Percentiles rank a stretch among this genome's conserved stretches.
Evolutionary conservation across 78 protist genomes (phyloP).

Genomic region (Guillardia theta): DNA sequence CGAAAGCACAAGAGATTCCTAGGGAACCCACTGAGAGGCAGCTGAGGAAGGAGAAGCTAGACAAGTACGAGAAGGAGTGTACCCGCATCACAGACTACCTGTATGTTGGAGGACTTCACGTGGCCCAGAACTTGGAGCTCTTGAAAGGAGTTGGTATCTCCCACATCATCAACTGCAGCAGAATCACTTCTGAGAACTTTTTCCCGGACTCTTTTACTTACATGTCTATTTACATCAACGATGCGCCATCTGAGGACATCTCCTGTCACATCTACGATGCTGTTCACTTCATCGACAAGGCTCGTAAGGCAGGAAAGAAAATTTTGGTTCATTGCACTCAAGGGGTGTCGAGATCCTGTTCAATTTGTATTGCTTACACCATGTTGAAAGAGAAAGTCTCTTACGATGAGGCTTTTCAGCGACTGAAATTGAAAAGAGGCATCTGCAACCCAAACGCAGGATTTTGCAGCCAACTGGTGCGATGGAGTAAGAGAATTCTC

Average conservation of each 20-base stretch:
- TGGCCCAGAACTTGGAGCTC: not conserved
- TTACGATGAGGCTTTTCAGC: not conserved
- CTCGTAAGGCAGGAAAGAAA: not conserved
- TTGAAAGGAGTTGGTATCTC: not conserved
- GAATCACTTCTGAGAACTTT: not conserved
- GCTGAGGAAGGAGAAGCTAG: constrained; percentile 29
- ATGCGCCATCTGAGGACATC: not conserved
- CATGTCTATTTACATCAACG: not conserved
- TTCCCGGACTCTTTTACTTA: not conserved
- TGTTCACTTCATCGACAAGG: constrained; percentile 5
- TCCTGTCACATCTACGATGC: not conserved
- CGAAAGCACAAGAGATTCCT: not conserved
- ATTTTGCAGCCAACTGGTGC: not conserved
- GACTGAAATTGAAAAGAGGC: not conserved
- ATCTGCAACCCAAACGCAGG: constrained; percentile 37
- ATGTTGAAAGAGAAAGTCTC: not conserved
- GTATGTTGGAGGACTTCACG: not conserved
- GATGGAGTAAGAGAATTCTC: not conserved
- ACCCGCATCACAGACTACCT: not conserved
- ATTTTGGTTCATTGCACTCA: constrained; percentile 26
- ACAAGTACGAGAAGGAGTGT: not conserved
- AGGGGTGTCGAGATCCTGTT: not conserved
- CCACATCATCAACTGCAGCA: constrained; percentile 1
- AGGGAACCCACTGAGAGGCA: constrained; percentile 16
- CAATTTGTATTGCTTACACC: not conserved